Conservation (phyloP, 202 grass and related monocot species). For the Miscanthus sacchariflorus region DNA sequence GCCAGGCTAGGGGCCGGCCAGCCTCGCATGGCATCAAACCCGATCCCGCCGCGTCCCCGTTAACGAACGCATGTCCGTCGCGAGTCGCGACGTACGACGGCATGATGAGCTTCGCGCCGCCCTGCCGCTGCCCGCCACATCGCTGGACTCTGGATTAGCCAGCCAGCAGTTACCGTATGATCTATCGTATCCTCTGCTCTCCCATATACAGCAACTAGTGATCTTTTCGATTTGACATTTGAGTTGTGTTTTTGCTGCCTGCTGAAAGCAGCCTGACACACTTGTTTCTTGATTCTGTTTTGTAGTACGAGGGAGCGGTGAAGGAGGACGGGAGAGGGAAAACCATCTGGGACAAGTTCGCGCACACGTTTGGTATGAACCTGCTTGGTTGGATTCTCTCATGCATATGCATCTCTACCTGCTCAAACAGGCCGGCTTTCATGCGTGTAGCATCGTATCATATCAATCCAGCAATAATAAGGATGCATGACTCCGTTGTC, state of each 20-base stretch:
- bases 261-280: neutral
- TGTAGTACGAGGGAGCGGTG: constrained; percentile 90
- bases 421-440: neutral
- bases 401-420: neutral
- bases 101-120: neutral
- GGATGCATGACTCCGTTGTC: neutral
- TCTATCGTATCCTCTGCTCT: too few species aligned
- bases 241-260: neutral
- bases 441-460: neutral
- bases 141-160: too few species aligned
- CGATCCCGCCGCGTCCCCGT: neutral
- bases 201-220: too few species aligned
- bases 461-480: neutral
- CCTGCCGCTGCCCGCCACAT: neutral
- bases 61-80: neutral
- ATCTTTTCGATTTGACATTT: neutral
- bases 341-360: constrained; percentile 91
- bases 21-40: neutral
- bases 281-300: neutral
- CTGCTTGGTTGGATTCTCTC: neutral
- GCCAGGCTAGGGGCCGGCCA: neutral
- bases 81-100: neutral
- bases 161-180: too few species aligned
- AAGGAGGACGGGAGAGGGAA: constrained; percentile 78
- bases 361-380: constrained; percentile 82